Percentiles rank a stretch among this genome's conserved stretches.
Evolutionary conservation across 2,329 filamentous ascomycete genomes (phyloP).

Genomic region (Moelleriella libera): DNA sequence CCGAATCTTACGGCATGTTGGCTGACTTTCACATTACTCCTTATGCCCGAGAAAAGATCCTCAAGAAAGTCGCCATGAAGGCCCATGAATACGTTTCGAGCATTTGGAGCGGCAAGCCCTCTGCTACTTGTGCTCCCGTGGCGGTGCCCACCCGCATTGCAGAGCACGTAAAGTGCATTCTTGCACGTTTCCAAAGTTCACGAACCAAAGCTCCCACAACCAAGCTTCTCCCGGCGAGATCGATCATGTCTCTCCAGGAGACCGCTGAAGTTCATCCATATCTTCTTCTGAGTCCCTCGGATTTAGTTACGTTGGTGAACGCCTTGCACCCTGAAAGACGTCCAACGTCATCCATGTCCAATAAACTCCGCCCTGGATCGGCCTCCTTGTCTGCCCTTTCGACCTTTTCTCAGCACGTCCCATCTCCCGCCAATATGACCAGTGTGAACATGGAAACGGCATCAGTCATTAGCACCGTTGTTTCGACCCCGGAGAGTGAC

Average conservation of each 20-base stretch:
- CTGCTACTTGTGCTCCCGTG: conserved; percentile 32
- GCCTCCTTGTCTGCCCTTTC: conserved; percentile 51
- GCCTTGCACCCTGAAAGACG: conserved; percentile 67
- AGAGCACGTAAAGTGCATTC: conserved; percentile 56
- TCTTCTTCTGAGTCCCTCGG: conserved; percentile 64
- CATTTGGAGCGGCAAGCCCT: conserved; percentile 55
- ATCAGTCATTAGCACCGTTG: conserved; percentile 59
- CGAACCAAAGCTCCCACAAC: conserved; percentile 32
- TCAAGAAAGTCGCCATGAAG: conserved; percentile 66
- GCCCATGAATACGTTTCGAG: conserved; percentile 70
- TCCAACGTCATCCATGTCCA: conserved; percentile 47
- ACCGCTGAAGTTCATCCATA: conserved; percentile 71
- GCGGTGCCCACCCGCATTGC: conserved; percentile 47
- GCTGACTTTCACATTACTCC: conserved; percentile 86
- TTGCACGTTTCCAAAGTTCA: conserved; percentile 46
- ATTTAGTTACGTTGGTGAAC: conserved; percentile 68
- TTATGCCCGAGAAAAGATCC: conserved; percentile 70
- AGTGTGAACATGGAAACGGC: conserved; percentile 43
- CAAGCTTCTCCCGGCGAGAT: conserved; percentile 55
- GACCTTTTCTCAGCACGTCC: conserved; percentile 53
- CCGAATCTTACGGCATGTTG: conserved; percentile 69
- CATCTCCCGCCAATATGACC: conserved; percentile 33
- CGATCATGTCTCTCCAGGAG: conserved; percentile 58
- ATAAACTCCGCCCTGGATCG: conserved; percentile 49
- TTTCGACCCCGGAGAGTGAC: conserved; percentile 60